phyloP scores from a whole-genome alignment of 1,139 yeast genomes.

The Candida sp. region DNA sequence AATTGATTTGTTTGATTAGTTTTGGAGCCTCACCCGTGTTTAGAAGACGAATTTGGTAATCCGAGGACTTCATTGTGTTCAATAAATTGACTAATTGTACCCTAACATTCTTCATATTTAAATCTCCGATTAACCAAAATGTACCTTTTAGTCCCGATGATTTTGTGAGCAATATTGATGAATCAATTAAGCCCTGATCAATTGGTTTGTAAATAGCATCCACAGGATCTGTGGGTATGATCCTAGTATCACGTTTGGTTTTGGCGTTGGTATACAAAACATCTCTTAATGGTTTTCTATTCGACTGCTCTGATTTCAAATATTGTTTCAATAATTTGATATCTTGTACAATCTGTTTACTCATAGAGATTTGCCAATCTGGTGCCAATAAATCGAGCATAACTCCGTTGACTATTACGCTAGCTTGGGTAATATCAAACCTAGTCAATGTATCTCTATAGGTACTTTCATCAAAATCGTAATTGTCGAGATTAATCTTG shows the following conservation, averaged over 20 bases:
- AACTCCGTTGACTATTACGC: conserved; percentile 73
- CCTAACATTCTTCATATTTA: conserved; percentile 28
- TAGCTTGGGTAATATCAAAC: conserved; percentile 45
- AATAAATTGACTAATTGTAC: conserved; percentile 40
- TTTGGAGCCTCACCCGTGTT: conserved; percentile 18
- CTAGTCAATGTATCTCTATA: conserved; percentile 18
- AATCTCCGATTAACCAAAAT: conserved; percentile 58
- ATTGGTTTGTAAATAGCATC: conserved; percentile 32
- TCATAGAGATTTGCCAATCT: conserved; percentile 39
- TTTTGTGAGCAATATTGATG: conserved; percentile 16
- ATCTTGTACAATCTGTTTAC: conserved; percentile 37
- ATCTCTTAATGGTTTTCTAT: conserved; percentile 21
- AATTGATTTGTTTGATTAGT: conserved; percentile 2
- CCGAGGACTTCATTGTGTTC: conserved; percentile 19
- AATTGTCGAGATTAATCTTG: conserved; percentile 12
- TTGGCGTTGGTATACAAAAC: conserved; percentile 33
- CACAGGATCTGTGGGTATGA: conserved; percentile 32
- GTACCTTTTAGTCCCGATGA: conserved; percentile 22
- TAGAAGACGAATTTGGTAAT: conserved; percentile 35
- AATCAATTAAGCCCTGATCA: conserved; percentile 22
- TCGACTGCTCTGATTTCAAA: conserved; percentile 17
- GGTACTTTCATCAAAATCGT: conserved; percentile 24
- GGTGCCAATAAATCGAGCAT: conserved; percentile 38
- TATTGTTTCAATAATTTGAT: conserved; percentile 23
- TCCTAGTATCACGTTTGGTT: conserved; percentile 26